Percentiles rank a stretch among this genome's conserved stretches.
These are phyloP conservation scores for Phragmites australis DNA, from an alignment of 176 grass and related monocot genomes.

Conservation along the genomic window DNA sequence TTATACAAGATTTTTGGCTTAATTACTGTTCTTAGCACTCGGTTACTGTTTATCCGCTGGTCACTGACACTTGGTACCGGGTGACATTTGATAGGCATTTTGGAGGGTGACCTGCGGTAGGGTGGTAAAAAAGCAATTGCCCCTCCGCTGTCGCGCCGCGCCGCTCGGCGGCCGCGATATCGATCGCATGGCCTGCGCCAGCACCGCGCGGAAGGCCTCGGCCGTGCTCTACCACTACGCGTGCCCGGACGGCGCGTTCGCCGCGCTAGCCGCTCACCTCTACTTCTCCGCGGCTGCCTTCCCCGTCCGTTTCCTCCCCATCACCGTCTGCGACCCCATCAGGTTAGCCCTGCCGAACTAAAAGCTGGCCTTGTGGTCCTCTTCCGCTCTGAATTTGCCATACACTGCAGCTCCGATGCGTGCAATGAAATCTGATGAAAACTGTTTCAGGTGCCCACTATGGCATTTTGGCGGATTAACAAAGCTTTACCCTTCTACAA, in stretches of 20 bases:
- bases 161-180: neutral
- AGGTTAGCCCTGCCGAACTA: conserved; percentile 39
- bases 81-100: too few species aligned
- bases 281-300: conserved; percentile 74
- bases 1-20: too few species aligned
- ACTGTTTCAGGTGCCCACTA: neutral
- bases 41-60: too few species aligned
- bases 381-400: neutral
- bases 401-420: neutral
- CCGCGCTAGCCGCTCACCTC: conserved; percentile 88
- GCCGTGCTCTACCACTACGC: conserved; percentile 96
- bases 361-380: neutral
- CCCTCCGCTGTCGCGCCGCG: neutral
- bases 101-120: too few species aligned
- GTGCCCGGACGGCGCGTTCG: conserved; percentile 89
- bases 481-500: neutral
- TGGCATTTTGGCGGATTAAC: neutral
- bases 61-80: too few species aligned
- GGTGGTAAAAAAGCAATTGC: too few species aligned
- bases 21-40: too few species aligned
- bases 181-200: conserved; percentile 33
- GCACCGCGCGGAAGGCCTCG: conserved; percentile 45
- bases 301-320: conserved; percentile 86
- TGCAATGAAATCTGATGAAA: neutral
- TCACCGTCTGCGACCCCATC: conserved; percentile 86